A percentile compares a stretch with the other conserved stretches of the same genome.
Evolutionary conservation across 768 basidiomycete genomes (phyloP).

Genomic region (Pleurotus sapidus): DNA sequence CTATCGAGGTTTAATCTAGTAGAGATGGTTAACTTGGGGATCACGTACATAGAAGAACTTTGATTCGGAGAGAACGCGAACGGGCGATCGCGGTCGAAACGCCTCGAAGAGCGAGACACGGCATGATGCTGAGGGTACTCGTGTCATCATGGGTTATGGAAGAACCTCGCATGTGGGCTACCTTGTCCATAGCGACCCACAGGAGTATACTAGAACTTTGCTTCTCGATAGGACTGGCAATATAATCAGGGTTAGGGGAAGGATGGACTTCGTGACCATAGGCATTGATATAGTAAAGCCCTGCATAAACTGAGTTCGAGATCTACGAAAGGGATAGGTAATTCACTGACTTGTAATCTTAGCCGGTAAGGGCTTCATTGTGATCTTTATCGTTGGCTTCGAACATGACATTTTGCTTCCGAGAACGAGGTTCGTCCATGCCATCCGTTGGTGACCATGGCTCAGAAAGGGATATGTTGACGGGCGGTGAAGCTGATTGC

Average conservation of each 20-base stretch:
- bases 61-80: conserved; percentile 68
- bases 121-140: conserved; percentile 63
- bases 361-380: conserved; percentile 55
- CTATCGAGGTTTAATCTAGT: conserved; percentile 33
- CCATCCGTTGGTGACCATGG: conserved; percentile 50
- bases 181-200: conserved; percentile 96
- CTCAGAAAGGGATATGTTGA: conserved; percentile 30
- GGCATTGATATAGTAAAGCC: conserved; percentile 84
- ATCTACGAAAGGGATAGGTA: neutral
- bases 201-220: conserved; percentile 83
- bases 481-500: conserved; percentile 23
- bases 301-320: conserved; percentile 27
- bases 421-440: conserved; percentile 44
- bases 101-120: conserved; percentile 83
- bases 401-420: conserved; percentile 65
- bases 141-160: neutral
- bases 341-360: conserved; percentile 57
- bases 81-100: conserved; percentile 76
- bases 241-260: conserved; percentile 77
- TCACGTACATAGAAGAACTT: conserved; percentile 78
- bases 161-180: conserved; percentile 17
- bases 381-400: conserved; percentile 48
- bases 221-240: conserved; percentile 57
- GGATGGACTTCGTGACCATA: conserved; percentile 94
- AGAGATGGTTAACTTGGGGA: conserved; percentile 1